Evolutionary conservation across 495 filamentous ascomycete species (phyloP).

Genomic region (Penicillium alfredii): DNA sequence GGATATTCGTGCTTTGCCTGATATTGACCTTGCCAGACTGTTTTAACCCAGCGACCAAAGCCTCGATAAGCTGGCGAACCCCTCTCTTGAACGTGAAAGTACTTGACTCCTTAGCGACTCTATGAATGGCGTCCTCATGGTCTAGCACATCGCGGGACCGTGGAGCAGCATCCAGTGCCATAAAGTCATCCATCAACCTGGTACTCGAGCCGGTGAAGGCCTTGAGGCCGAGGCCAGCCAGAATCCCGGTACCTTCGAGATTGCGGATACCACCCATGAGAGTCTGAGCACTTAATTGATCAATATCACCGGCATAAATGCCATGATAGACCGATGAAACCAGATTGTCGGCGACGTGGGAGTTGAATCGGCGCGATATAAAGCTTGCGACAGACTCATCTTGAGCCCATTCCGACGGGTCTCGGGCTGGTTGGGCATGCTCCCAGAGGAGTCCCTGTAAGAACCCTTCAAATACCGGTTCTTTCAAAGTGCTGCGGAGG

Average conservation of each 20-base stretch:
- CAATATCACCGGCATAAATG: conserved; percentile 89
- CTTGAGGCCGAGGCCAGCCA: conserved; percentile 11
- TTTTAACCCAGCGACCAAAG: conserved; percentile 19
- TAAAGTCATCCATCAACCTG: conserved; percentile 23
- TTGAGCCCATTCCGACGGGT: conserved; percentile 14
- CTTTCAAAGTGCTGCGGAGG: no score
- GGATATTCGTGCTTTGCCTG: conserved; percentile 16
- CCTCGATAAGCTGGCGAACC: conserved; percentile 30
- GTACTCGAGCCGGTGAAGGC: conserved; percentile 4
- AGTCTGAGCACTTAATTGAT: conserved; percentile 65
- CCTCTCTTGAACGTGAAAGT: conserved; percentile 47
- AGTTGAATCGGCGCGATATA: conserved; percentile 50
- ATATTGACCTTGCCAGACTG: conserved; percentile 29
- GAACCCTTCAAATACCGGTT: conserved; percentile 59
- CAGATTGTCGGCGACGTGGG: conserved; percentile 63
- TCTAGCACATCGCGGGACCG: conserved; percentile 7
- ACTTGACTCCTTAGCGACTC: conserved; percentile 29
- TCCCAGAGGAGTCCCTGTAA: conserved; percentile 39
- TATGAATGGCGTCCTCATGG: conserved; percentile 2
- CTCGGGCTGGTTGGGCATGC: conserved; percentile 19
- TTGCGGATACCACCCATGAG: conserved; percentile 50
- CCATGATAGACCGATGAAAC: conserved; percentile 78
- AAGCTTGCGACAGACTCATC: conserved; percentile 76
- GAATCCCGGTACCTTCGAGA: conserved; percentile 39
- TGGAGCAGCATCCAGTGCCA: conserved; percentile 16